Conservation (phyloP, 23 red algal species). For the Gracilariopsis chorda region DNA sequence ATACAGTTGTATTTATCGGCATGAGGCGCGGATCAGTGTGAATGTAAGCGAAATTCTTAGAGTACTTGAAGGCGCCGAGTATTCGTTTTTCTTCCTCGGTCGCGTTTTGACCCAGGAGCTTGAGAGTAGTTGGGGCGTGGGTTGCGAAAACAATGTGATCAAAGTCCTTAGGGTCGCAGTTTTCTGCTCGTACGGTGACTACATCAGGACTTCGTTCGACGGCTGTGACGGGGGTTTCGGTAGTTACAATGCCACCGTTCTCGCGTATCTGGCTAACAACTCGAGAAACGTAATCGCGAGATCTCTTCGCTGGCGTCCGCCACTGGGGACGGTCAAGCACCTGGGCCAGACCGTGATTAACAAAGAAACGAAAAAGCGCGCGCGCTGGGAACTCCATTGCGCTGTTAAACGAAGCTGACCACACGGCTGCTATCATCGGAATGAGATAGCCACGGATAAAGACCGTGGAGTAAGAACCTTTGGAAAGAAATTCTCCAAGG, state of each 20-base stretch:
- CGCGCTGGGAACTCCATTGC: slow-evolving; percentile 78
- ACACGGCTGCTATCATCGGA: slow-evolving; percentile 92
- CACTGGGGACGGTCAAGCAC: slow-evolving; percentile 86
- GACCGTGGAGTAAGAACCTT: slow-evolving; percentile 59
- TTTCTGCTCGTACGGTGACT: slow-evolving; percentile 31
- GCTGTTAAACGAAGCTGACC: slow-evolving; percentile 70
- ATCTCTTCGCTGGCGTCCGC: slow-evolving; percentile 80
- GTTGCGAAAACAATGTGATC: slow-evolving; percentile 91
- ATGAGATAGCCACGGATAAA: slow-evolving; percentile 87
- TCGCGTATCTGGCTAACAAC: slow-evolving; percentile 22
- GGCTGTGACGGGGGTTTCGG: slow-evolving; percentile 33
- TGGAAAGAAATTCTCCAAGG: slow-evolving; percentile 69
- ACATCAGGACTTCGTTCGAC: slow-evolving; percentile 7
- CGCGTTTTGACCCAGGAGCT: slow-evolving; percentile 48
- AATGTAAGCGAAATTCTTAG: slow-evolving; percentile 56
- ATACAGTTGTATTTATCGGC: slow-evolving; percentile 59
- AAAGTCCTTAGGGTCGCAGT: slow-evolving; percentile 41
- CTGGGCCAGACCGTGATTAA: slow-evolving; percentile 96
- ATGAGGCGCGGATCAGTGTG: slow-evolving; percentile 81
- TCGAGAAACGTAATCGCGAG: slow-evolving; percentile 67
- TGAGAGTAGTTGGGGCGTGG: slow-evolving; percentile 71
- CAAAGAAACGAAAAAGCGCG: slow-evolving; percentile 85
- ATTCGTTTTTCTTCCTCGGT: slow-evolving; percentile 59
- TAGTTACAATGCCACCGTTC: slow-evolving; percentile 22
- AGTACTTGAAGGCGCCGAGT: slow-evolving; percentile 75